These are phyloP conservation scores for Coemansia sp. DNA, from an alignment of 192 early-diverging fungal species.

Conservation along the genomic window DNA sequence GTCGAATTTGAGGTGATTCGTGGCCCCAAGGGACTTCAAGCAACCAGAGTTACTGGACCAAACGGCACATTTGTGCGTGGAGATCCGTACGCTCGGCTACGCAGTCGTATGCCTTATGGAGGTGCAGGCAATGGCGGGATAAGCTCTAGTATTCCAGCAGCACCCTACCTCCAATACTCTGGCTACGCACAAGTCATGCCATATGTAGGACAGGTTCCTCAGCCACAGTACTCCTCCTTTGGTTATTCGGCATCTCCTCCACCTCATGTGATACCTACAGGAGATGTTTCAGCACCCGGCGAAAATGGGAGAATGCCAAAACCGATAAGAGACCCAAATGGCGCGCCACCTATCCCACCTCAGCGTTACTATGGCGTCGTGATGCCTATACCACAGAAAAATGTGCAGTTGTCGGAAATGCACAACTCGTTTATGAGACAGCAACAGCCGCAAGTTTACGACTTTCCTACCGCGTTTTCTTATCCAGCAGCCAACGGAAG, in stretches of 20 bases:
- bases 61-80: slow-evolving; percentile 70
- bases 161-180: slow-evolving; percentile 14
- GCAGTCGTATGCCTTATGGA: slow-evolving; percentile 1
- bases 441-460: slow-evolving; percentile 3
- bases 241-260: slow-evolving; percentile 15
- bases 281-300: slow-evolving; percentile 1
- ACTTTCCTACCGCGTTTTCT: slow-evolving; percentile 7
- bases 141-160: slow-evolving; percentile 1
- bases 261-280: not conserved
- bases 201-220: slow-evolving; percentile 24
- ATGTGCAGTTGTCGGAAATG: slow-evolving; percentile 7
- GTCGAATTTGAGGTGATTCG: slow-evolving; percentile 69
- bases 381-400: slow-evolving; percentile 15
- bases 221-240: slow-evolving; percentile 21
- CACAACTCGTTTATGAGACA: slow-evolving; percentile 5
- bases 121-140: not conserved
- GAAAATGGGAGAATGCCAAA: slow-evolving; percentile 8
- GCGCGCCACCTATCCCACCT: slow-evolving; percentile 7
- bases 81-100: slow-evolving; percentile 60
- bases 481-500: not conserved
- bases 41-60: slow-evolving; percentile 77
- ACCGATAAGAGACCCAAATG: slow-evolving; percentile 10
- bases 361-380: slow-evolving; percentile 17
- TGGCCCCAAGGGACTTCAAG: slow-evolving; percentile 81
- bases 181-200: slow-evolving; percentile 24